These are phyloP conservation scores for Talaromyces verruculosus DNA, from an alignment of 2,329 filamentous ascomycete species.

Conservation along the genomic window DNA sequence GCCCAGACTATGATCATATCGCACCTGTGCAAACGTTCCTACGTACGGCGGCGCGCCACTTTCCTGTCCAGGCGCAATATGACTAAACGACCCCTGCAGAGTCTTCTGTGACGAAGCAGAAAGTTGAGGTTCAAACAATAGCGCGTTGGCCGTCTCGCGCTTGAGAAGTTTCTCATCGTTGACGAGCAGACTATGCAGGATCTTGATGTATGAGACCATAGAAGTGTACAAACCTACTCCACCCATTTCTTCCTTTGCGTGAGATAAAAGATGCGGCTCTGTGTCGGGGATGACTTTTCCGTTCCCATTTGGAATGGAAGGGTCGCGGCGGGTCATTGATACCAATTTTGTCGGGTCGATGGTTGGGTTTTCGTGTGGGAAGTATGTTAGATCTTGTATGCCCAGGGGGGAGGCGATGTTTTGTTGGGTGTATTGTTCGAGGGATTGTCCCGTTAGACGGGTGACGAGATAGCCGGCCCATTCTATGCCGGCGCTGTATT, in stretches of 20 bases:
- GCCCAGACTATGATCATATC: slow-evolving; percentile 13
- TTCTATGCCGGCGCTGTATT: slow-evolving; percentile 10
- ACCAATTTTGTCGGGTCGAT: slow-evolving; percentile 1
- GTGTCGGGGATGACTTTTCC: slow-evolving; percentile 14
- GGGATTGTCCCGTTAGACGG: slow-evolving; percentile 1
- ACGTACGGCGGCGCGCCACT: slow-evolving; percentile 9
- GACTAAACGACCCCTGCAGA: background rate
- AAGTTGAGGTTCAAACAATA: slow-evolving; percentile 16
- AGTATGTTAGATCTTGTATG: slow-evolving; percentile 16
- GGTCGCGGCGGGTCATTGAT: slow-evolving; percentile 3
- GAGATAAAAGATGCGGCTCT: background rate
- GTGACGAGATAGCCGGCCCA: slow-evolving; percentile 11
- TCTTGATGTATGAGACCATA: slow-evolving; percentile 12
- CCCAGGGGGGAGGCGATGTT: slow-evolving; percentile 15
- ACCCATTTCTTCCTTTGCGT: slow-evolving; percentile 13
- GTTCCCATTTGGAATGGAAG: background rate
- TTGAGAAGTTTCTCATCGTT: slow-evolving; percentile 16
- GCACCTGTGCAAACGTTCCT: slow-evolving; percentile 15
- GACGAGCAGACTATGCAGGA: slow-evolving; percentile 10
- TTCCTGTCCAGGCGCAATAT: slow-evolving; percentile 7
- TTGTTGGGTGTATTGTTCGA: slow-evolving; percentile 13
- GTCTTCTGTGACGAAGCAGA: background rate
- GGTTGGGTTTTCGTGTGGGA: background rate
- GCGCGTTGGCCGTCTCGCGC: background rate
- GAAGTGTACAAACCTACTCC: slow-evolving; percentile 12